phyloP scores from a whole-genome alignment of 1,139 yeast species.

The Kurtzmaniella natalensis region DNA sequence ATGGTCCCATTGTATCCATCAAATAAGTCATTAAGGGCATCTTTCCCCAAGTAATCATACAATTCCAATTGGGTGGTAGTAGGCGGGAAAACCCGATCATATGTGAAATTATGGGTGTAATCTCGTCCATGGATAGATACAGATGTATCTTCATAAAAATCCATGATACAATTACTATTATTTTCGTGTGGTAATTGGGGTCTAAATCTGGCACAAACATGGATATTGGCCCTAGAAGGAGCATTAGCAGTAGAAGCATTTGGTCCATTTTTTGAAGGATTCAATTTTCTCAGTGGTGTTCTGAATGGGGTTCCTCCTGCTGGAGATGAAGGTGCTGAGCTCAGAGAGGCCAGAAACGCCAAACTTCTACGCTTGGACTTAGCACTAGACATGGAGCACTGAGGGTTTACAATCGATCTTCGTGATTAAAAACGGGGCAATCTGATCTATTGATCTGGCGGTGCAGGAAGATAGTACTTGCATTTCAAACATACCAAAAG shows the following conservation, averaged over 20 bases:
- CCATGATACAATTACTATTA: conserved; percentile 10
- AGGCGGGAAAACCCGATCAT: conserved; percentile 62
- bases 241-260: not conserved
- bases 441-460: too few species aligned
- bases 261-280: too few species aligned
- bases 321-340: not conserved
- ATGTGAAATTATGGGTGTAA: conserved; percentile 43
- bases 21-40: conserved; percentile 63
- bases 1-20: conserved; percentile 84
- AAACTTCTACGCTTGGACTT: not conserved
- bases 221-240: conserved; percentile 33
- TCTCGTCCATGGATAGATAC: conserved; percentile 29
- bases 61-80: conserved; percentile 53
- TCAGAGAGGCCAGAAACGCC: not conserved
- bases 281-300: not conserved
- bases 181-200: conserved; percentile 31
- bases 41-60: conserved; percentile 55
- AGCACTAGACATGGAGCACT: not conserved
- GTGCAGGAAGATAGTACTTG: too few species aligned
- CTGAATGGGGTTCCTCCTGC: not conserved
- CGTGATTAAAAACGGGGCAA: too few species aligned
- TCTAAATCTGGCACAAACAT: conserved; percentile 64
- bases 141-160: conserved; percentile 23
- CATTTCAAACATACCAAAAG: too few species aligned
- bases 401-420: too few species aligned